Conservation (phyloP, 352 stramenopile genomes). For the Peronosclerospora sorghi region DNA sequence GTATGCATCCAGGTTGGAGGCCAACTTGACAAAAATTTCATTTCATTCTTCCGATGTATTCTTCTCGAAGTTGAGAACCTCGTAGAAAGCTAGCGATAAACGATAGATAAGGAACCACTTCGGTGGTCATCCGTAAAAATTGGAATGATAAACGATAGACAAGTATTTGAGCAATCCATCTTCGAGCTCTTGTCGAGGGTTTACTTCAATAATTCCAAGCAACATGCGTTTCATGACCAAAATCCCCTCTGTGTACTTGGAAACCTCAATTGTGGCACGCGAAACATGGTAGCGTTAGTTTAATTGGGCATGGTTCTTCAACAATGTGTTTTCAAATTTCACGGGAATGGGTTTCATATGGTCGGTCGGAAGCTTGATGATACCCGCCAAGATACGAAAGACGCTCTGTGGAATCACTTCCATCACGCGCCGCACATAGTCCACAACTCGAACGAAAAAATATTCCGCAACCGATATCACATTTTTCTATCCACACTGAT, state of each 20-base stretch:
- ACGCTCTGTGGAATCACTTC: too few species aligned
- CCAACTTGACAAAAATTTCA: slow-evolving; percentile 72
- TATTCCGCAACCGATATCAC: slow-evolving; percentile 89
- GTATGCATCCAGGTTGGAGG: slow-evolving; percentile 84
- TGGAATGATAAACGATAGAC: too few species aligned
- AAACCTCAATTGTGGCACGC: slow-evolving; percentile 90
- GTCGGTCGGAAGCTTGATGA: slow-evolving; percentile 89
- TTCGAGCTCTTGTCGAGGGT: slow-evolving; percentile 88
- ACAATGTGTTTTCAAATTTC: slow-evolving; percentile 87
- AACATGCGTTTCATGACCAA: slow-evolving; percentile 91
- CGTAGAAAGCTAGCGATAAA: slow-evolving; percentile 76
- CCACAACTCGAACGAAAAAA: slow-evolving; percentile 89
- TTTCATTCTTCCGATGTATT: slow-evolving; percentile 78
- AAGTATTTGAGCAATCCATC: slow-evolving; percentile 90
- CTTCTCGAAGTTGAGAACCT: slow-evolving; percentile 80
- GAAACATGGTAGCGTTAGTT: slow-evolving; percentile 89
- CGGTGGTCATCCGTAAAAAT: too few species aligned
- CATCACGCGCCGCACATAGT: slow-evolving; percentile 91
- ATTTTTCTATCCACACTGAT: slow-evolving; percentile 87
- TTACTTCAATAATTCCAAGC: slow-evolving; percentile 90
- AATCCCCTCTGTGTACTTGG: slow-evolving; percentile 92
- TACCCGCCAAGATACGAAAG: slow-evolving; percentile 83
- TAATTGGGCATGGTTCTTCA: slow-evolving; percentile 88
- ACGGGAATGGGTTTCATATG: slow-evolving; percentile 86
- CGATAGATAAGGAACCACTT: slow-evolving; percentile 90